phyloP scores from a whole-genome alignment of 345 rosid species.

The Viola odorata region DNA sequence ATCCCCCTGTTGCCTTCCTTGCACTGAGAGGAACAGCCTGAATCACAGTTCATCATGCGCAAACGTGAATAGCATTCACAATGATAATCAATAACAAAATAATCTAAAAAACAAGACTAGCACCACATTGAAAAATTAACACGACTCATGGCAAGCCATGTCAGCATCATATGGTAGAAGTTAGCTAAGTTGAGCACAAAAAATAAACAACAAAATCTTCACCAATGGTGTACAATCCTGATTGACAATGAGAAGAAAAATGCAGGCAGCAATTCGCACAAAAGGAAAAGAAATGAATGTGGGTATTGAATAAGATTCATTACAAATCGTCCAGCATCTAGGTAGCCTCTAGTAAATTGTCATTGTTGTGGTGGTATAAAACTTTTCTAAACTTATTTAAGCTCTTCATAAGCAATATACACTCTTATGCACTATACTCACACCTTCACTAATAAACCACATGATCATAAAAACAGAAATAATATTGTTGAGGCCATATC shows the following conservation, averaged over 20 bases:
- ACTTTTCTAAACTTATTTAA: no score
- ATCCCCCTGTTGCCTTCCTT: conserved; percentile 82
- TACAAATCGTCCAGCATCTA: no score
- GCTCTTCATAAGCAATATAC: no score
- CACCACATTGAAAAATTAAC: no score
- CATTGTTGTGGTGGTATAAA: no score
- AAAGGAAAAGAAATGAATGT: no score
- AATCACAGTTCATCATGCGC: conserved; percentile 16
- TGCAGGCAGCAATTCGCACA: neutral
- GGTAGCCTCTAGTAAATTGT: no score
- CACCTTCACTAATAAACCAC: no score
- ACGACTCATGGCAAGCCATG: neutral
- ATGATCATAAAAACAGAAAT: no score
- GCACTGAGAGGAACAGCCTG: conserved; percentile 99
- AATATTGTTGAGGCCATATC: no score
- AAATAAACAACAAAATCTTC: neutral
- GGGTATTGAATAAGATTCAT: no score
- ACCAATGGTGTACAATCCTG: neutral
- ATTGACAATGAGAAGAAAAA: neutral
- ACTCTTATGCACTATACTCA: no score
- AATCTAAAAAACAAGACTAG: neutral
- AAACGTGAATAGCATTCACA: conserved; percentile 4
- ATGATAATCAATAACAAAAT: neutral
- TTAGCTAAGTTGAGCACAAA: neutral
- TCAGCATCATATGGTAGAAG: neutral